Percentiles rank a stretch among this genome's conserved stretches.
Evolutionary conservation across 2,329 filamentous ascomycete genomes (phyloP).

Genomic region (Fusarium camptoceras): DNA sequence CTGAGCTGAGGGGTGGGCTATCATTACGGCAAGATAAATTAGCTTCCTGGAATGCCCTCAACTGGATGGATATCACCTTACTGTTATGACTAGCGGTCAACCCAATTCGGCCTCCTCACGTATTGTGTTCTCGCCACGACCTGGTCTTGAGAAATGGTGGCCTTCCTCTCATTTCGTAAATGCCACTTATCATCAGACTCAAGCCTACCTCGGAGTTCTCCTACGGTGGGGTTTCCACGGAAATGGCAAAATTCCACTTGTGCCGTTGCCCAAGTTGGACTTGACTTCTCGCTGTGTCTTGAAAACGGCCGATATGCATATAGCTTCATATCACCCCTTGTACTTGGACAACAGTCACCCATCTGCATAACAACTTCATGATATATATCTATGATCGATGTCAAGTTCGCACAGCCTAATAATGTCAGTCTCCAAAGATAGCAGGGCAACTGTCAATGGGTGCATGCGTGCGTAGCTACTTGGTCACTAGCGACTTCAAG

Average conservation of each 20-base stretch:
- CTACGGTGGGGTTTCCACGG: background rate
- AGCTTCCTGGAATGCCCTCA: background rate
- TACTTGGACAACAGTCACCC: background rate
- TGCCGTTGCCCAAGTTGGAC: background rate
- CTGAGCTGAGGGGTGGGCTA: too few relatives aligned
- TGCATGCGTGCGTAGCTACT: background rate
- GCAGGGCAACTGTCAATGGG: background rate
- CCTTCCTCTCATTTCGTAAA: background rate
- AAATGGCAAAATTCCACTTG: background rate
- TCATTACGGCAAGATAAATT: background rate
- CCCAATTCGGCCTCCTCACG: background rate
- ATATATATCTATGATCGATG: background rate
- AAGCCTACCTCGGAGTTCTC: background rate
- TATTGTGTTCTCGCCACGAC: background rate
- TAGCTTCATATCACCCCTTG: background rate
- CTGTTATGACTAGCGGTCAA: background rate
- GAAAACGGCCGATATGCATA: background rate
- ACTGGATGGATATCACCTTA: background rate
- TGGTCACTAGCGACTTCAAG: background rate
- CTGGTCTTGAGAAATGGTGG: background rate
- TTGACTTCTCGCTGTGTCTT: background rate
- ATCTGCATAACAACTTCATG: too few relatives aligned
- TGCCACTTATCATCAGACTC: background rate
- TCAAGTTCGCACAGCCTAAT: background rate
- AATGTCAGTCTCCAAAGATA: background rate